Percentiles rank a stretch among this genome's conserved stretches.
phyloP scores from a whole-genome alignment of 306 rosid genomes.

The Arachis hypogaea region DNA sequence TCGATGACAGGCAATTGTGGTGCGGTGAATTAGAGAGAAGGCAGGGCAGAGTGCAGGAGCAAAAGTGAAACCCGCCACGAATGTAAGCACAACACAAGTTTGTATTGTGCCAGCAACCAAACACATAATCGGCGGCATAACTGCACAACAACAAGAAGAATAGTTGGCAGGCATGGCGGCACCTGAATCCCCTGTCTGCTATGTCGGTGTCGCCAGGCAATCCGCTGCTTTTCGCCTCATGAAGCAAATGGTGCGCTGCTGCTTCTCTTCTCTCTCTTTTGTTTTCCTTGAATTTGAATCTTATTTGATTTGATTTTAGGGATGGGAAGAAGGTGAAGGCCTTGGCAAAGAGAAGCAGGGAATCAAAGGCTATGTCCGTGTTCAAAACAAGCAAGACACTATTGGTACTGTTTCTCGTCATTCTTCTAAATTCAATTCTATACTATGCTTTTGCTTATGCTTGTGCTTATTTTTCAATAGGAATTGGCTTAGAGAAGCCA shows the following conservation, averaged over 20 bases:
- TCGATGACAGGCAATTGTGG: not conserved
- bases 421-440: not conserved
- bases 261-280: constrained; percentile 1
- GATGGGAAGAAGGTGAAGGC: constrained; percentile 99
- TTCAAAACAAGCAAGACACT: constrained; percentile 87
- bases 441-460: not conserved
- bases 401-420: constrained; percentile 46
- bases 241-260: constrained; percentile 96
- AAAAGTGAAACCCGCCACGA: not conserved
- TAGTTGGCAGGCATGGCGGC: constrained; percentile 70
- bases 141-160: not conserved
- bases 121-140: not conserved
- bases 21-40: no score
- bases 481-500: constrained; percentile 88
- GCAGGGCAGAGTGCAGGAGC: no score
- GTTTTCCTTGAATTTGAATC: not conserved
- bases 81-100: no score
- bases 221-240: constrained; percentile 97
- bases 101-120: not conserved
- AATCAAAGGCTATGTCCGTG: constrained; percentile 82
- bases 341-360: constrained; percentile 97
- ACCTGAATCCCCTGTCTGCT: constrained; percentile 84
- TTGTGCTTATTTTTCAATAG: constrained; percentile 36
- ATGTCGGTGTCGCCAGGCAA: constrained; percentile 85
- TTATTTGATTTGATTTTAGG: constrained; percentile 47